These are phyloP conservation scores for Aspergillus fumigatus DNA, from an alignment of 2,329 filamentous ascomycete species.

Conservation along the genomic window DNA sequence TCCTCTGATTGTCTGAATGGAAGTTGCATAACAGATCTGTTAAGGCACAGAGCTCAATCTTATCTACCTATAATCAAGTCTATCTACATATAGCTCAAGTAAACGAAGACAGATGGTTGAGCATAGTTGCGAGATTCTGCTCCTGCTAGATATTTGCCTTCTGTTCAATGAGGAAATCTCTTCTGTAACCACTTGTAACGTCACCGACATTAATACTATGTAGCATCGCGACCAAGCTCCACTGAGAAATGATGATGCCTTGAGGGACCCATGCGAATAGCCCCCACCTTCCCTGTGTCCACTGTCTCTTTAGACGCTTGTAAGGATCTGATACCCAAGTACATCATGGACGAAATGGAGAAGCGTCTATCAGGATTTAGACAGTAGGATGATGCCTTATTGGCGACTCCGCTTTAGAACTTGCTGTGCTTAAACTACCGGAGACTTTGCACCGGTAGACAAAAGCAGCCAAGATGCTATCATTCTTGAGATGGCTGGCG, in stretches of 20 bases:
- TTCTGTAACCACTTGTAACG: neutral
- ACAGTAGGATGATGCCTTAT: neutral
- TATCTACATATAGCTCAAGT: neutral
- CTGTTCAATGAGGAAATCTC: neutral
- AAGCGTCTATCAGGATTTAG: neutral
- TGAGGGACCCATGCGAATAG: conserved; percentile 3
- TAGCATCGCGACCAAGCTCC: conserved; percentile 2
- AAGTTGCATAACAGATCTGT: neutral
- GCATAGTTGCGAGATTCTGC: neutral
- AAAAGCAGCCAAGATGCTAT: neutral
- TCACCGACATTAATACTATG: neutral
- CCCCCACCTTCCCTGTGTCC: neutral
- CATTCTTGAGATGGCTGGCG: no score
- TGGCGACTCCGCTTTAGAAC: neutral
- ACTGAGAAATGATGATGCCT: conserved; percentile 10
- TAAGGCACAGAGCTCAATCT: neutral
- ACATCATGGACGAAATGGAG: neutral
- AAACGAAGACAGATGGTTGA: neutral
- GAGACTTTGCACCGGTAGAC: neutral
- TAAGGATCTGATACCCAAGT: neutral
- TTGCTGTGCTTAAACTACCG: neutral
- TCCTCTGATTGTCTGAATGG: neutral
- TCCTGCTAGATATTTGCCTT: neutral
- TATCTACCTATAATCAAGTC: neutral
- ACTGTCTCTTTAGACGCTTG: neutral